Conservation (phyloP, 345 rosid genomes). For the Acer campestre region DNA sequence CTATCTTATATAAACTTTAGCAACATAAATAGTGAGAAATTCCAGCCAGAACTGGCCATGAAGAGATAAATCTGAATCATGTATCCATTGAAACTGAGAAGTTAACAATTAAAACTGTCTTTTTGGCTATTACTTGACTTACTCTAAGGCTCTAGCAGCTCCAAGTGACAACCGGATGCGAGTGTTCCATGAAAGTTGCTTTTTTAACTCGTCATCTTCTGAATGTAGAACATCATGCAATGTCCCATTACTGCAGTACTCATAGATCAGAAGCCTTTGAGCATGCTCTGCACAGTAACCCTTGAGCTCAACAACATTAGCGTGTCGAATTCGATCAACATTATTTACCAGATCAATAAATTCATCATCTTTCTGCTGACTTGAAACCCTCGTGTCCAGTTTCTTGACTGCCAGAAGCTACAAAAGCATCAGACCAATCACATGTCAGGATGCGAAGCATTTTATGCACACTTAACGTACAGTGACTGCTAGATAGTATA, state of each 20-base stretch:
- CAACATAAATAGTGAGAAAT: neutral
- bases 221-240: conserved; percentile 82
- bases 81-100: neutral
- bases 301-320: conserved; percentile 80
- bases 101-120: conserved; percentile 2
- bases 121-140: conserved; percentile 36
- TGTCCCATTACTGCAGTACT: conserved; percentile 85
- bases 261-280: conserved; percentile 85
- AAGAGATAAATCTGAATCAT: neutral
- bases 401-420: conserved; percentile 94
- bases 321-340: conserved; percentile 80
- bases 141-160: conserved; percentile 96
- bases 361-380: conserved; percentile 73
- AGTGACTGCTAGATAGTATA: neutral
- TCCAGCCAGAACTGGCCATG: neutral
- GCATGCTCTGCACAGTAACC: conserved; percentile 98
- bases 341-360: conserved; percentile 79
- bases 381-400: conserved; percentile 66
- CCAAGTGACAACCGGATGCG: conserved; percentile 89
- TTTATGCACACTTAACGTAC: neutral
- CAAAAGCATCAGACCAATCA: conserved; percentile 31
- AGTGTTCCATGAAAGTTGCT: conserved; percentile 72
- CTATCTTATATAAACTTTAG: neutral
- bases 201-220: conserved; percentile 80
- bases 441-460: conserved; percentile 13